phyloP scores from a whole-genome alignment of 2,329 filamentous ascomycete species.

The Pleomassaria siparia region DNA sequence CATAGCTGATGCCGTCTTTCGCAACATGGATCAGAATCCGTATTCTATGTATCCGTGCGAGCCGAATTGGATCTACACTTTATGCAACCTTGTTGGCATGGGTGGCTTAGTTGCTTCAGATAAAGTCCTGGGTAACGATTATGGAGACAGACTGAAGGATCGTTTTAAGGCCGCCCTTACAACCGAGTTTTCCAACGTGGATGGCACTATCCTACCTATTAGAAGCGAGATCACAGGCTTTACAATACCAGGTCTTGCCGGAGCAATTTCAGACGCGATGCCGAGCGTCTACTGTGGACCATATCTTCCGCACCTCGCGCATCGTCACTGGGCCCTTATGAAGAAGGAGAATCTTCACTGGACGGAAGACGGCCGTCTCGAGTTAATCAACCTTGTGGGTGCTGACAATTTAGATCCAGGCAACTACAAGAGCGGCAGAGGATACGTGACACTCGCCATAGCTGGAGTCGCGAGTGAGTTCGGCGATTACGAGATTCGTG shows the following conservation, averaged over 20 bases:
- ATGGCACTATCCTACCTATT: slow-evolving; percentile 20
- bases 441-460: slow-evolving; percentile 10
- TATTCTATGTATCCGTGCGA: slow-evolving; percentile 21
- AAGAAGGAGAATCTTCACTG: slow-evolving; percentile 13
- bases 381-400: slow-evolving; percentile 15
- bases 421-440: slow-evolving; percentile 18
- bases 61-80: slow-evolving; percentile 22
- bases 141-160: slow-evolving; percentile 6
- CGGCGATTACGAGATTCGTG: slow-evolving; percentile 13
- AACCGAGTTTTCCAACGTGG: slow-evolving; percentile 18
- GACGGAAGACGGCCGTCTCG: slow-evolving; percentile 8
- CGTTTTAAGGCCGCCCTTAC: slow-evolving; percentile 14
- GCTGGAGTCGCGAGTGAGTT: slow-evolving; percentile 16
- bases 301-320: slow-evolving; percentile 15
- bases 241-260: slow-evolving; percentile 18
- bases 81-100: slow-evolving; percentile 15
- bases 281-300: slow-evolving; percentile 10
- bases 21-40: slow-evolving; percentile 12
- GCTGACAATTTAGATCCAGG: slow-evolving; percentile 19
- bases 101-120: slow-evolving; percentile 13
- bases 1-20: slow-evolving; percentile 14
- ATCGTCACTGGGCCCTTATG: slow-evolving; percentile 17
- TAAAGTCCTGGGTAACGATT: slow-evolving; percentile 11
- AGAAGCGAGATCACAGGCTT: slow-evolving; percentile 21
- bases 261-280: slow-evolving; percentile 14